Base-by-base conservation (phyloP, 2,329 filamentous ascomycete species). In the Alternaria sp. region DNA sequence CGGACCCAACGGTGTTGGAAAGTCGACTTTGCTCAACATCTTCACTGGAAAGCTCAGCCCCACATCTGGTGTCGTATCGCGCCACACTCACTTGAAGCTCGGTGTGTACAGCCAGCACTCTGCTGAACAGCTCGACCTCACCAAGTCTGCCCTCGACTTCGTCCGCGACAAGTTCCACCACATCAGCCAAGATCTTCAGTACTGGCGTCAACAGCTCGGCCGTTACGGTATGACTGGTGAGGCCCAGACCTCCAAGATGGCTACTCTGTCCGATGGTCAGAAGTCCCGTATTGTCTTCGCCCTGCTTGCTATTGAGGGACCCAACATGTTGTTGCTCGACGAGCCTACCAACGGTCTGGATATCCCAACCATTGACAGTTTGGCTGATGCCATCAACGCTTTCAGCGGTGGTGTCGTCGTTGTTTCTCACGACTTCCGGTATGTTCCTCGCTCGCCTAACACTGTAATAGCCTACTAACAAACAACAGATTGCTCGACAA, bases 341-440 rank as follows among this genome's bases (percentile, higher is more conserved):
- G 95, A 99, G 85, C 96, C 95, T 81, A 99, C 95, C 79, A 99
- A 99, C 89, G 95, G 95, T 87, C 86, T 99, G 66, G 95, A 99
- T 86, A 99, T 99, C 69, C 94, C 95, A 30, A 98, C 95, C 55
- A 99, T 99, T 76, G 95, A 99, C 85, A 94, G 91, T 82, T 83
- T 99, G 83, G 96, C 95, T 3, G 94, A 99, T 77, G 95, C 95
- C 73, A 99, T 99, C 84, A 97, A 98, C 78, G 91, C 93, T 62
- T 99, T 92, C 81, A 94, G 89, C 69, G 95, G 95, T 75, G 95
- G 96, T 91, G 94, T 98, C 53, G 92, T 98, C 55, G 94, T 98
- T 67, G 95, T 99, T 59, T 96, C 92, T 74, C 95, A 99, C 91
- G 95, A 99, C 82, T 99, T 99, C 88, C 91, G 93, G 93, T 96